Base-by-base conservation (phyloP, 2,329 filamentous ascomycete genomes). In the Podosphaera aphanis region DNA sequence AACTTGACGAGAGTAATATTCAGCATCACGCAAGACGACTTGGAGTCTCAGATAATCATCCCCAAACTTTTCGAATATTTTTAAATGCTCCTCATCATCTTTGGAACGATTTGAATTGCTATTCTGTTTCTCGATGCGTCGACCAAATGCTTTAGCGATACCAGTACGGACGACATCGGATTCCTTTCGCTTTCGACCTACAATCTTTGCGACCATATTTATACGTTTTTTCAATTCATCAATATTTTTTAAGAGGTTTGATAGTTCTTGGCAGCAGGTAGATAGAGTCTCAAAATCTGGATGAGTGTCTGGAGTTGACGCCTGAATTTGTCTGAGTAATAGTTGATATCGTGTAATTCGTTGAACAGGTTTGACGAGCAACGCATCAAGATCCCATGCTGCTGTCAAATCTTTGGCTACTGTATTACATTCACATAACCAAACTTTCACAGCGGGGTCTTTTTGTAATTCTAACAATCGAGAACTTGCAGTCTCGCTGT, bases 291-390 rank as follows among this genome's bases (percentile, higher is more conserved):
- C 65, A 49, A 79, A 73, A 60, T 98, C 90, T 0, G 88, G 86
- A 57, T 98, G 90, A 50, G 85, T 78, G 8, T 70, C 62, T 0
- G 83, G 79, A 0, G 88, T 95, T 47, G 79, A 73, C 50, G 85
- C 77, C 20, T 92, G 67, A 10, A 98, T 67, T 47, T 85, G 77
- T 29, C 77, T 74, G 39, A 98, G 73, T 36, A 98, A 67, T 40
- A 93, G 77, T 2, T 85, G 85, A 57, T 95, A 98, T 57, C 94
- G 94, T 29, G 88, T 78, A 50, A 95, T 79, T 42, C 90, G 76
- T 62, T 98, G 90, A 60, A 93, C 86, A 1, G 90, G 90, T 62
- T 98, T 98, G 58, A 98, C 88, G 18, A 98, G 71, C n/a, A 98
- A 68, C 0, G 90, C 93, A 60, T 94, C 86, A 49, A 98, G 63